phyloP scores from a whole-genome alignment of 1,284 basidiomycete genomes.

The Ganoderma resinaceum region DNA sequence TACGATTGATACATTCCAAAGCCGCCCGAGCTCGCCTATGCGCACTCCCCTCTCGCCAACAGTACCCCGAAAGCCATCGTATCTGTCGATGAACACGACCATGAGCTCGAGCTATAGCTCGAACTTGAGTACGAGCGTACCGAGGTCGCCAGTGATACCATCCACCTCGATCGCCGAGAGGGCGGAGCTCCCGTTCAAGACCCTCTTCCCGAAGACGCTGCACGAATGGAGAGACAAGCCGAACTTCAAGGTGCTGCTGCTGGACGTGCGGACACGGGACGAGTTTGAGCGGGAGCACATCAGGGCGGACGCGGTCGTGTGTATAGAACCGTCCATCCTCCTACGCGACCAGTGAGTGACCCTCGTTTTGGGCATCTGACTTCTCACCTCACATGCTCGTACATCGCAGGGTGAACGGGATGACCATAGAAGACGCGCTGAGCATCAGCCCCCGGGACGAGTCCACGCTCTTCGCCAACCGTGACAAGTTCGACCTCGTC shows the following conservation, averaged over 20 bases:
- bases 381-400: not conserved
- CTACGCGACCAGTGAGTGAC: constrained; percentile 68
- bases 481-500: constrained; percentile 91
- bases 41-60: constrained; percentile 44
- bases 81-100: constrained; percentile 42
- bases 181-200: constrained; percentile 58
- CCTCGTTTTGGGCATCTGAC: not conserved
- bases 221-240: constrained; percentile 61
- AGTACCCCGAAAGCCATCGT: constrained; percentile 54
- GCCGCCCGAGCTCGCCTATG: constrained; percentile 63
- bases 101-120: constrained; percentile 19
- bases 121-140: constrained; percentile 23
- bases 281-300: constrained; percentile 84
- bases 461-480: constrained; percentile 75
- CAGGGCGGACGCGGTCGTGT: constrained; percentile 74
- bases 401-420: constrained; percentile 63
- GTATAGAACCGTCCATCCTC: constrained; percentile 86
- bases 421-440: constrained; percentile 80
- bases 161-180: constrained; percentile 42
- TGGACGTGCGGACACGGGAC: constrained; percentile 84
- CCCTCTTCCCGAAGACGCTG: constrained; percentile 68
- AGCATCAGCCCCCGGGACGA: constrained; percentile 77
- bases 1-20: constrained; percentile 60
- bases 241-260: constrained; percentile 73
- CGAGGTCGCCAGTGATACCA: constrained; percentile 37